A percentile compares a stretch with the other conserved stretches of the same genome.
These are phyloP conservation scores for Penicillium sp. DNA, from an alignment of 2,329 filamentous ascomycete genomes.

Conservation along the genomic window DNA sequence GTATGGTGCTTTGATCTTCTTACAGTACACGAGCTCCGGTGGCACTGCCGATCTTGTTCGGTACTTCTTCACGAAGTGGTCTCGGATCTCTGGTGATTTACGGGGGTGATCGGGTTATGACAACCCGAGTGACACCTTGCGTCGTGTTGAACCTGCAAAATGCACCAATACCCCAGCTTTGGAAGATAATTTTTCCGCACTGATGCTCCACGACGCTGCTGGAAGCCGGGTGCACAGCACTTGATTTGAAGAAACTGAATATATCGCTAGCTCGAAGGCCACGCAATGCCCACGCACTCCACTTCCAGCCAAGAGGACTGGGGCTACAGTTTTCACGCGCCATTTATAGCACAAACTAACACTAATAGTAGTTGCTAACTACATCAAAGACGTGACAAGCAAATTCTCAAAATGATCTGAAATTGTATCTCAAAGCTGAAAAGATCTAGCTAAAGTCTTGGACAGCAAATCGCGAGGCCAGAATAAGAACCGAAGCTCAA, in stretches of 20 bases:
- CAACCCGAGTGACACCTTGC: not conserved
- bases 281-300: not conserved
- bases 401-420: constrained; percentile 9
- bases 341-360: not conserved
- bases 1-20: not conserved
- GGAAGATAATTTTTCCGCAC: not conserved
- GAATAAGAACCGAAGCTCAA: not conserved
- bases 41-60: not conserved
- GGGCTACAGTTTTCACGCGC: not conserved
- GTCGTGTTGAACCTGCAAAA: not conserved
- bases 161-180: not conserved
- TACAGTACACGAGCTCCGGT: not conserved
- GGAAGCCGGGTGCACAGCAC: not conserved
- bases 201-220: not conserved
- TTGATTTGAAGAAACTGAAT: not conserved
- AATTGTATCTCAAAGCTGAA: constrained; percentile 5
- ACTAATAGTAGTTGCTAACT: not conserved
- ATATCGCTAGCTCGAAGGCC: not conserved
- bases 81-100: not conserved
- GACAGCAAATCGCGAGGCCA: constrained; percentile 6
- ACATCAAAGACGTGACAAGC: not conserved
- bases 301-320: not conserved
- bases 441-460: constrained; percentile 20
- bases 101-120: not conserved
- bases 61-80: not conserved